Conservation (phyloP, 768 basidiomycete species). For the Rossbeevera mucosa region DNA sequence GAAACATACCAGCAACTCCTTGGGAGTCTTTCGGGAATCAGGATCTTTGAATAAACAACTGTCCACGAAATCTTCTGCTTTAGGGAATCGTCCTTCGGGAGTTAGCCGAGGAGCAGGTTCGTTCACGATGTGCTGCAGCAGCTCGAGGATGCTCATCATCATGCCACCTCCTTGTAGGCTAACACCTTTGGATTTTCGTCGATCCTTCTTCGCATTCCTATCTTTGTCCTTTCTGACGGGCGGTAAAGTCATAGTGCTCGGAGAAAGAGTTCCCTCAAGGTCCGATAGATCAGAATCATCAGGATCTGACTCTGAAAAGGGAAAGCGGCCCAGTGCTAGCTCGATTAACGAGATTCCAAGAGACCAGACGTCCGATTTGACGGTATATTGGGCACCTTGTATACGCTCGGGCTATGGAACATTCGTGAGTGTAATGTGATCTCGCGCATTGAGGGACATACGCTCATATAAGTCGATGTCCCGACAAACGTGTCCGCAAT, state of each 20-base stretch:
- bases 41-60: conserved; percentile 91
- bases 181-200: conserved; percentile 87
- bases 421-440: conserved; percentile 13
- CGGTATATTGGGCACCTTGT: conserved; percentile 96
- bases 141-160: conserved; percentile 97
- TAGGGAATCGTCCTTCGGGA: conserved; percentile 67
- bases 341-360: conserved; percentile 96
- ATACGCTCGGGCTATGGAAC: conserved; percentile 88
- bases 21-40: conserved; percentile 75
- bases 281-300: conserved; percentile 78
- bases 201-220: conserved; percentile 63
- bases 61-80: conserved; percentile 81
- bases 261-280: conserved; percentile 76
- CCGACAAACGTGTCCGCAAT: conserved; percentile 99
- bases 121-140: conserved; percentile 97
- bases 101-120: conserved; percentile 91
- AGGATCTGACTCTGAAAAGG: conserved; percentile 79
- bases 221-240: conserved; percentile 35
- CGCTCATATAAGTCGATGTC: conserved; percentile 99
- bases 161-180: conserved; percentile 90
- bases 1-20: conserved; percentile 66
- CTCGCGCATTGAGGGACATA: conserved; percentile 39
- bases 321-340: conserved; percentile 94
- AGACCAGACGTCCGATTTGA: conserved; percentile 99
- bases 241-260: conserved; percentile 49